Conservation (phyloP, 371 early-diverging fungal species). For the Fennellomyces sp. region DNA sequence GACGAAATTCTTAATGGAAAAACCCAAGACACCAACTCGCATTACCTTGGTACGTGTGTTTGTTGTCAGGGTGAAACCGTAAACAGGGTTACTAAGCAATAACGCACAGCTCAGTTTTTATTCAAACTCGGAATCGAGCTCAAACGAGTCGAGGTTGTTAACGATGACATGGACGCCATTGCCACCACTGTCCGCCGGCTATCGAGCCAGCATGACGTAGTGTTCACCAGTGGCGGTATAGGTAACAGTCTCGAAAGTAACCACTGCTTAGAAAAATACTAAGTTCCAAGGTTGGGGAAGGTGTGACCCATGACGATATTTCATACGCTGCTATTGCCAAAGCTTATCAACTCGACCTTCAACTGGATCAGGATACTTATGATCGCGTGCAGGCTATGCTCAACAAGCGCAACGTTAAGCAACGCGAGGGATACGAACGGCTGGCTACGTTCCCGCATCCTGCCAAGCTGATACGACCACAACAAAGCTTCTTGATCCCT, state of each 20-base stretch:
- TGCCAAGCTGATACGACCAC: slow-evolving; percentile 38
- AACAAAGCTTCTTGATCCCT: slow-evolving; percentile 56
- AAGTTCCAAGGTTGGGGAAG: slow-evolving; percentile 13
- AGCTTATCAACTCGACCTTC: slow-evolving; percentile 55
- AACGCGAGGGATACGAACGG: slow-evolving; percentile 39
- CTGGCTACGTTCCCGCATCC: slow-evolving; percentile 66
- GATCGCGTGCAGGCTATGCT: slow-evolving; percentile 42
- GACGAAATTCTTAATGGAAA: slow-evolving; percentile 82
- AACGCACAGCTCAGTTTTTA: slow-evolving; percentile 55
- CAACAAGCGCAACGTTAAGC: slow-evolving; percentile 11
- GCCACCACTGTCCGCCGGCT: slow-evolving; percentile 44
- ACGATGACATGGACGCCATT: slow-evolving; percentile 54
- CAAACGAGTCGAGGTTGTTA: slow-evolving; percentile 57
- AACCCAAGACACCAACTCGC: slow-evolving; percentile 69
- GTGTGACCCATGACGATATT: slow-evolving; percentile 72
- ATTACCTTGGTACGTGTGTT: slow-evolving; percentile 46
- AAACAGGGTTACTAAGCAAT: too few relatives aligned
- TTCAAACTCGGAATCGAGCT: slow-evolving; percentile 63
- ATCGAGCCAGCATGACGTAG: slow-evolving; percentile 49
- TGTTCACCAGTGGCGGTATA: slow-evolving; percentile 75
- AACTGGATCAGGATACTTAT: slow-evolving; percentile 53
- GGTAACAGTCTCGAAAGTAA: too few relatives aligned
- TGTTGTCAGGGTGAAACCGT: not conserved
- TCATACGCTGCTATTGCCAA: slow-evolving; percentile 70
- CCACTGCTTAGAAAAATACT: too few relatives aligned